Conservation (phyloP, 1,284 basidiomycete genomes). For the Trametes hirsuta region DNA sequence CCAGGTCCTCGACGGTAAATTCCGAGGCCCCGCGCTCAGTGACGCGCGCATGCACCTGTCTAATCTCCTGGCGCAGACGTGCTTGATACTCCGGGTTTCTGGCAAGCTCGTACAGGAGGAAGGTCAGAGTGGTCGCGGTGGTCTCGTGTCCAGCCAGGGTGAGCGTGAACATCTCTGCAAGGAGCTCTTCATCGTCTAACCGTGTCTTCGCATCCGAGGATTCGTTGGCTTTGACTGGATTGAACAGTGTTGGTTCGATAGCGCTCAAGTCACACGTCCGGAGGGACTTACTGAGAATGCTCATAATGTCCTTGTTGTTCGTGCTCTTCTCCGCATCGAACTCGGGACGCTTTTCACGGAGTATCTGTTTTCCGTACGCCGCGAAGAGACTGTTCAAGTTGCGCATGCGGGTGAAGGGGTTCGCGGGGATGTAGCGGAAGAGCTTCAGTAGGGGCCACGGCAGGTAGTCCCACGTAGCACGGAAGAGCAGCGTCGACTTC, state of each 20-base stretch:
- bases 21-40: slow-evolving; percentile 30
- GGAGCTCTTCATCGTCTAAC: slow-evolving; percentile 49
- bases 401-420: slow-evolving; percentile 36
- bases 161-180: slow-evolving; percentile 54
- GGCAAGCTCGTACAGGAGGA: slow-evolving; percentile 36
- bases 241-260: not conserved
- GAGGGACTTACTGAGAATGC: slow-evolving; percentile 39
- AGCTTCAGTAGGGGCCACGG: slow-evolving; percentile 41
- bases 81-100: slow-evolving; percentile 33
- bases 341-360: slow-evolving; percentile 41
- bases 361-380: slow-evolving; percentile 31
- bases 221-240: slow-evolving; percentile 54
- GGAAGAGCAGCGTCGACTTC: slow-evolving; percentile 14
- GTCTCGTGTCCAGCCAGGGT: slow-evolving; percentile 33
- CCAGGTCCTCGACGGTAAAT: slow-evolving; percentile 35
- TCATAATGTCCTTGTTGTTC: slow-evolving; percentile 41
- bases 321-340: slow-evolving; percentile 15
- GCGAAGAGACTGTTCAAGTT: slow-evolving; percentile 17
- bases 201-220: slow-evolving; percentile 45
- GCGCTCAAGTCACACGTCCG: not conserved
- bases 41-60: slow-evolving; percentile 20
- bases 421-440: slow-evolving; percentile 37
- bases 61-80: slow-evolving; percentile 33
- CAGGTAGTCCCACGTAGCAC: slow-evolving; percentile 25
- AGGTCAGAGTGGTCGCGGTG: slow-evolving; percentile 29